Evolutionary conservation across 768 basidiomycete genomes (phyloP), one percentile per base, ranked within the genome.

Genomic region (Trametes maxima): DNA sequence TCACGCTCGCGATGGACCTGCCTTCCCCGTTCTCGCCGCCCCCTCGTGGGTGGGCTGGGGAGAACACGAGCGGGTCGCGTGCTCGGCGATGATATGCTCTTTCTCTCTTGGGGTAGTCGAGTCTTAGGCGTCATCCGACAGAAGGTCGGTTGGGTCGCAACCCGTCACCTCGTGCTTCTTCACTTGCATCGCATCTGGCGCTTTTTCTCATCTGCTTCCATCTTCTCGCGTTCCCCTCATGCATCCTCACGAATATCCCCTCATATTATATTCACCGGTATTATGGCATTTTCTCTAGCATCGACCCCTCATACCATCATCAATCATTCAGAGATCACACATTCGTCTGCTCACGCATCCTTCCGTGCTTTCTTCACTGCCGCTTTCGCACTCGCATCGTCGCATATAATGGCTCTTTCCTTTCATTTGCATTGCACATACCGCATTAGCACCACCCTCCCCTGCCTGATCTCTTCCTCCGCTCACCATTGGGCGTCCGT

Each of bases 1-100:
- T 71, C 45, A 67, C 69, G n/a, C 54, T 71, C 14, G 64, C 63
- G 36, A 66, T 71, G 58, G 70, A 69, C 57, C 49, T 67, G 11
- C 64, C 69, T 6, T 59, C 57, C 2, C 57, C 63, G 17, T 60
- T 50, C 28, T 50, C 48, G 8, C 48, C 57, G 21, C 35, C 57
- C 11, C 47, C 57, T 14, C 52, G 62, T 19, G 54, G 45, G 17
- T 64, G 62, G 62, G 35, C 22, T 14, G 62, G 57, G n/a, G 42
- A 51, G 24, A 37, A 39, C 16, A 22, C 24, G 21, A n/a, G 17
- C 2, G 33, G 17, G 4, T 45, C 40, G 36, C 53, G 19, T n/a
- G 21, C 10, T 1, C 54, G 42, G 25, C 55, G 35, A 22, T 57
- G 39, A 46, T 21, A 11, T 21, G 22, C 2, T 17, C 8, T 17